Evolutionary conservation across 176 grass and related monocot species (phyloP).

Genomic region (Ampelocalamus luodianensis): DNA sequence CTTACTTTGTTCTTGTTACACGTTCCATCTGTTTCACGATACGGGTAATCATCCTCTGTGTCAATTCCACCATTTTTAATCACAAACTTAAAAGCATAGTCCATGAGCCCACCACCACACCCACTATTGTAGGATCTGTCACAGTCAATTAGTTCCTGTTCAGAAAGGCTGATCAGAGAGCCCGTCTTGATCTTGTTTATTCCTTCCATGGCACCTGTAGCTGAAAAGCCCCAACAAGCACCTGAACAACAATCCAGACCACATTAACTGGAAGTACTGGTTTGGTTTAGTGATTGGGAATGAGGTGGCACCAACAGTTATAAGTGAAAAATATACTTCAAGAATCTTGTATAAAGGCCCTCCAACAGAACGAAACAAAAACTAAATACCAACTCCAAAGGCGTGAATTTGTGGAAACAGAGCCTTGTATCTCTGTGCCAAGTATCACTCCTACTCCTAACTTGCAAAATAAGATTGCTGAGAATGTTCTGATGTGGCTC

Average conservation of each 20-base stretch:
- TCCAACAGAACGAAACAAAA: not conserved
- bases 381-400: not conserved
- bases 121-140: constrained; percentile 81
- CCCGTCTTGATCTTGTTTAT: constrained; percentile 91
- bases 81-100: constrained; percentile 85
- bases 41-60: constrained; percentile 90
- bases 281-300: not conserved
- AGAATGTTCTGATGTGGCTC: not conserved
- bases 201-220: constrained; percentile 94
- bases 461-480: not conserved
- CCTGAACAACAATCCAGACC: constrained; percentile 52
- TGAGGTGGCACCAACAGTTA: not conserved
- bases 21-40: constrained; percentile 56
- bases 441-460: not conserved
- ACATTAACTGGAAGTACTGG: not conserved
- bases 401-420: not conserved
- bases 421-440: not conserved
- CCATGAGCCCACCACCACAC: constrained; percentile 89
- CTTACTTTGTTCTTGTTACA: constrained; percentile 88
- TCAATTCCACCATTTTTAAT: constrained; percentile 88
- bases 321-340: not conserved
- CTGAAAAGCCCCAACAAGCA: constrained; percentile 96
- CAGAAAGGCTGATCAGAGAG: constrained; percentile 82
- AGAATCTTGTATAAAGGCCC: not conserved
- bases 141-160: constrained; percentile 90